Conservation (phyloP, 1,284 basidiomycete genomes). For the Ceratobasidium sp. region DNA sequence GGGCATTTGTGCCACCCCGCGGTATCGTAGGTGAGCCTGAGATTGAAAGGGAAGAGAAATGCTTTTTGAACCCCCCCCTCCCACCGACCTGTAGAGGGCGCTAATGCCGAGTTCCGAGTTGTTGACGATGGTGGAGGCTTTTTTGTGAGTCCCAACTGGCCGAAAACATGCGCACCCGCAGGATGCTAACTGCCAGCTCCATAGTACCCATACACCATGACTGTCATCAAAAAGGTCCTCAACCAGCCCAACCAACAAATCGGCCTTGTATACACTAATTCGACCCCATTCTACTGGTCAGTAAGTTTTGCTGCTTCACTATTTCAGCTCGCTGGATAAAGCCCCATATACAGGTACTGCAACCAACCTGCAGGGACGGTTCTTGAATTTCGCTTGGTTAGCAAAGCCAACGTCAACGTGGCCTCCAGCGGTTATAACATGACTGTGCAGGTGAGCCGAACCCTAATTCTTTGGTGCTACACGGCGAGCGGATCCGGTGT, state of each 20-base stretch:
- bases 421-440: slow-evolving; percentile 1
- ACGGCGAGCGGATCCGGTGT: too few relatives aligned
- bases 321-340: neutral
- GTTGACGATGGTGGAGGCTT: slow-evolving; percentile 23
- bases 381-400: slow-evolving; percentile 18
- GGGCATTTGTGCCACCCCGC: neutral
- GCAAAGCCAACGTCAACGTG: slow-evolving; percentile 20
- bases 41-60: neutral
- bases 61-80: neutral
- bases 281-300: slow-evolving; percentile 22
- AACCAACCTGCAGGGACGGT: slow-evolving; percentile 29
- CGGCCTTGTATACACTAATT: slow-evolving; percentile 24
- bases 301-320: neutral
- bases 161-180: neutral
- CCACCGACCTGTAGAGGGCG: slow-evolving; percentile 8
- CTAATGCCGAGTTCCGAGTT: slow-evolving; percentile 6
- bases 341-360: neutral
- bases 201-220: slow-evolving; percentile 36
- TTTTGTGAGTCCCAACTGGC: neutral
- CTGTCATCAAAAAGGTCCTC: slow-evolving; percentile 22
- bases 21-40: slow-evolving; percentile 3
- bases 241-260: slow-evolving; percentile 6
- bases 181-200: neutral
- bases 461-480: too few relatives aligned
- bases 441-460: slow-evolving; percentile 6